Evolutionary conservation across 805 yeast genomes (phyloP).

Genomic region (Ogataea pilisensis): DNA sequence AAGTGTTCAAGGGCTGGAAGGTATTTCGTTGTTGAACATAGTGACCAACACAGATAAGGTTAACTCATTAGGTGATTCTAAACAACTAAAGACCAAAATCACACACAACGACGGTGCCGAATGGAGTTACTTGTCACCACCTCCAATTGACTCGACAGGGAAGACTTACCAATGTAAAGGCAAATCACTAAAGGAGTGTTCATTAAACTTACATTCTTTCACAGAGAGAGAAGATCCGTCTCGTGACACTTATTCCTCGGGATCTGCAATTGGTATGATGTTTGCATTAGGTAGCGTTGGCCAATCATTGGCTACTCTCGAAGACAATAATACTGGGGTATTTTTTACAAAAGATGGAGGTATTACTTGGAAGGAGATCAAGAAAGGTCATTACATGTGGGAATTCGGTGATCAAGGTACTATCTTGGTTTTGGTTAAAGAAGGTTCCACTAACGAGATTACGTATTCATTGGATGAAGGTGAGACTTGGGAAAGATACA

Average conservation of each 20-base stretch:
- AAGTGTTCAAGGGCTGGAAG: slow-evolving; percentile 76
- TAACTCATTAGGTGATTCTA: slow-evolving; percentile 27
- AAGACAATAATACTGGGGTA: slow-evolving; percentile 51
- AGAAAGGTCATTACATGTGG: slow-evolving; percentile 79
- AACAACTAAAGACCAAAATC: slow-evolving; percentile 65
- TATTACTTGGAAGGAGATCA: slow-evolving; percentile 75
- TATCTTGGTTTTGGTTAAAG: slow-evolving; percentile 67
- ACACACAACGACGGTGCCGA: slow-evolving; percentile 90
- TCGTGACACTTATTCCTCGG: slow-evolving; percentile 82
- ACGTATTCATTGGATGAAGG: slow-evolving; percentile 79
- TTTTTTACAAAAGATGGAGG: slow-evolving; percentile 91
- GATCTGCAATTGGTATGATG: slow-evolving; percentile 84
- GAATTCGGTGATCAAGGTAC: slow-evolving; percentile 96
- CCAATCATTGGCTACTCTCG: slow-evolving; percentile 37
- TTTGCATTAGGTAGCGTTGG: slow-evolving; percentile 96
- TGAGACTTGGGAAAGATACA: slow-evolving; percentile 60
- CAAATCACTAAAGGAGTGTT: slow-evolving; percentile 54
- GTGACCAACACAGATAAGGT: slow-evolving; percentile 55
- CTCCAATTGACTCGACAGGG: slow-evolving; percentile 58
- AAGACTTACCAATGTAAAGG: slow-evolving; percentile 48
- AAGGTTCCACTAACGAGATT: slow-evolving; percentile 51
- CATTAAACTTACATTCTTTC: slow-evolving; percentile 83
- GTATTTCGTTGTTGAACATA: slow-evolving; percentile 69
- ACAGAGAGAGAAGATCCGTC: slow-evolving; percentile 75
- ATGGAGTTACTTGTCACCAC: slow-evolving; percentile 74